Evolutionary conservation across 2,329 filamentous ascomycete species (phyloP).

Genomic region (Leptodontidium sp.): DNA sequence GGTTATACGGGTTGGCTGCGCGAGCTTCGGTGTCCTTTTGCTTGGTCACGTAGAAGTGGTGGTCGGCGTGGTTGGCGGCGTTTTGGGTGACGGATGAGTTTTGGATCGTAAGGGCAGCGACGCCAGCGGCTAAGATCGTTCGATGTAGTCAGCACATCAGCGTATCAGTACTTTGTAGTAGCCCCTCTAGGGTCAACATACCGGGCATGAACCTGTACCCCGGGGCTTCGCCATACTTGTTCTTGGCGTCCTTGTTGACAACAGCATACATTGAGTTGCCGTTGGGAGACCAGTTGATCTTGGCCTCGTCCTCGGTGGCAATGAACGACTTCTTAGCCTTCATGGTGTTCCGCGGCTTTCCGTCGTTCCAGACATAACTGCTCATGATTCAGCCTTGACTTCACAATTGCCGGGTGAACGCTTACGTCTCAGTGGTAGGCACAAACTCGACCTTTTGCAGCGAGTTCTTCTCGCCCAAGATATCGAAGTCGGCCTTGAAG

Average conservation of each 20-base stretch:
- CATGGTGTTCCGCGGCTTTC: conserved; percentile 58
- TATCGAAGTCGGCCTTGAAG: conserved; percentile 58
- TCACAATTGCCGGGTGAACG: conserved; percentile 37
- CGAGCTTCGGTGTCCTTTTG: conserved; percentile 61
- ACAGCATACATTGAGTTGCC: conserved; percentile 55
- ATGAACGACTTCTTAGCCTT: conserved; percentile 53
- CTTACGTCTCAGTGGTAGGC: conserved; percentile 28
- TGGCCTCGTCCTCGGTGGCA: conserved; percentile 50
- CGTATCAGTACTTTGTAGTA: neutral
- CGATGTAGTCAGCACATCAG: neutral
- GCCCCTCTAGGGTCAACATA: conserved; percentile 47
- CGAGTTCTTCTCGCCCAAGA: conserved; percentile 57
- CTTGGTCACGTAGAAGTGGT: conserved; percentile 60
- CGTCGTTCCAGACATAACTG: conserved; percentile 57
- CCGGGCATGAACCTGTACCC: conserved; percentile 58
- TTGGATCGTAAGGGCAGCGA: conserved; percentile 52
- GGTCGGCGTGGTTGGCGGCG: conserved; percentile 57
- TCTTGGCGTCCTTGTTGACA: conserved; percentile 58
- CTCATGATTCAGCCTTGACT: conserved; percentile 16
- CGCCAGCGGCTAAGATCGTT: neutral
- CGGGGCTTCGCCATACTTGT: conserved; percentile 58
- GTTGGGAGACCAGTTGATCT: conserved; percentile 56
- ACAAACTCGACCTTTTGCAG: conserved; percentile 10
- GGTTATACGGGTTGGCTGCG: conserved; percentile 55
- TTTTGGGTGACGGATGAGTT: conserved; percentile 57